These are phyloP conservation scores for Dactylorhiza incarnata DNA, from an alignment of 106 monocot species.

Conservation along the genomic window DNA sequence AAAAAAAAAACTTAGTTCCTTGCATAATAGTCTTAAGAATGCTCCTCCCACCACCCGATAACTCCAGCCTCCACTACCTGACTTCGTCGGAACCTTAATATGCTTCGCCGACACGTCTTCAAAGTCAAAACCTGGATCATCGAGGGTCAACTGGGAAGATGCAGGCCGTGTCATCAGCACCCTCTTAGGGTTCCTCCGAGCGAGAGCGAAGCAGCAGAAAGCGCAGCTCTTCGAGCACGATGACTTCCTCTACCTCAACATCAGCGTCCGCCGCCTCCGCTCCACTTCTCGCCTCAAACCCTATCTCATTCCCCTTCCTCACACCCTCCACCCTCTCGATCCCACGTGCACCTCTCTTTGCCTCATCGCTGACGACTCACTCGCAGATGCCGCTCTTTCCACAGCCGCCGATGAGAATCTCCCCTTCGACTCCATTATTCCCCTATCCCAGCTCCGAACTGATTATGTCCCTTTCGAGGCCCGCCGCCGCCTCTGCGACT, in stretches of 20 bases:
- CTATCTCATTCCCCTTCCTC: slow-evolving; percentile 39
- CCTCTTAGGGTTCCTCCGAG: slow-evolving; percentile 21
- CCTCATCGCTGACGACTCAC: slow-evolving; percentile 34
- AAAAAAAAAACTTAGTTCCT: too few species aligned
- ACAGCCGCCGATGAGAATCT: slow-evolving; percentile 13
- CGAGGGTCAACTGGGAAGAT: slow-evolving; percentile 11
- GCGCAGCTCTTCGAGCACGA: slow-evolving; percentile 31
- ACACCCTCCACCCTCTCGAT: slow-evolving; percentile 24
- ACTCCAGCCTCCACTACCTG: background rate
- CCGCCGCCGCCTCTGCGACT: slow-evolving; percentile 28
- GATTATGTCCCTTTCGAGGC: slow-evolving; percentile 30
- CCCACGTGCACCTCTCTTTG: slow-evolving; percentile 24
- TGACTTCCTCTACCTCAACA: slow-evolving; percentile 34
- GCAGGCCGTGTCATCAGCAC: slow-evolving; percentile 20
- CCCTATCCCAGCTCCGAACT: slow-evolving; percentile 29
- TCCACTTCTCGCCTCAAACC: slow-evolving; percentile 24
- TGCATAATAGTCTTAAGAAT: background rate
- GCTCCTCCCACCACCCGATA: background rate
- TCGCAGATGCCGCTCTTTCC: slow-evolving; percentile 5
- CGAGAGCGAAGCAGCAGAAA: slow-evolving; percentile 17
- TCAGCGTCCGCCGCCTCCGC: slow-evolving; percentile 38
- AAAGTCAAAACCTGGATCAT: background rate
- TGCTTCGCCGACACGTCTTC: background rate
- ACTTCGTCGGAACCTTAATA: background rate
- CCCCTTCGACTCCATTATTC: slow-evolving; percentile 22